Evolutionary conservation across 169 alveolate genomes (phyloP).

Genomic region (Eimeria nieschulzi): DNA sequence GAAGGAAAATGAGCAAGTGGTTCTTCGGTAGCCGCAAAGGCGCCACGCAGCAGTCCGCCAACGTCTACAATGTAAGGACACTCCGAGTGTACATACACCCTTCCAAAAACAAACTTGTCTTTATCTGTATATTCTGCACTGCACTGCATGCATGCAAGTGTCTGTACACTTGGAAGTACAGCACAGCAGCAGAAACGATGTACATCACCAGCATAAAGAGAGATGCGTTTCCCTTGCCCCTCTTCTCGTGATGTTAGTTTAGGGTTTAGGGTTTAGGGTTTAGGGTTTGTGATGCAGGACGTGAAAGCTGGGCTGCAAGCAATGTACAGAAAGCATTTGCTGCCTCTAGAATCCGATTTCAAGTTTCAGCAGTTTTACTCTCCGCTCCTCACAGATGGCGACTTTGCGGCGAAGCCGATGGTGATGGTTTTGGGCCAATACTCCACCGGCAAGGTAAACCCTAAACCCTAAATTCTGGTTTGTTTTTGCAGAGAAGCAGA

Average conservation of each 20-base stretch:
- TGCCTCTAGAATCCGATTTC: constrained; percentile 79
- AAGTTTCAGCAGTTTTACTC: constrained; percentile 79
- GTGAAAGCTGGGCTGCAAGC: constrained; percentile 57
- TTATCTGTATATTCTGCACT: not conserved
- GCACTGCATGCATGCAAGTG: not conserved
- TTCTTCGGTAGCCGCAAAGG: constrained; percentile 55
- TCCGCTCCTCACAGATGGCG: constrained; percentile 82
- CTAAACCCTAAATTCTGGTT: not conserved
- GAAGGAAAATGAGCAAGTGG: constrained; percentile 34
- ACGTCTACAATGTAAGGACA: constrained; percentile 36
- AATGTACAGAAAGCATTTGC: constrained; percentile 56
- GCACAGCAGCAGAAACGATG: no score
- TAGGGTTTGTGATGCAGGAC: constrained; percentile 22
- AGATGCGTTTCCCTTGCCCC: no score
- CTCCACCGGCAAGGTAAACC: constrained; percentile 83
- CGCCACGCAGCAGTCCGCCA: constrained; percentile 55
- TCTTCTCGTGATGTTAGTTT: no score
- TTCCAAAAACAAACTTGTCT: not conserved
- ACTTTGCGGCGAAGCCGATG: constrained; percentile 84
- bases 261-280: not conserved
- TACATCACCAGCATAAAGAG: no score
- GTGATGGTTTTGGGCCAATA: constrained; percentile 83
- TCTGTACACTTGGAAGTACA: not conserved
- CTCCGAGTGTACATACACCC: not conserved
- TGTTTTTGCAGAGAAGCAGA: constrained; percentile 33